Evolutionary conservation across 495 filamentous ascomycete species (phyloP), one percentile per base, ranked within the genome.

Genomic region (Neurospora sp.): DNA sequence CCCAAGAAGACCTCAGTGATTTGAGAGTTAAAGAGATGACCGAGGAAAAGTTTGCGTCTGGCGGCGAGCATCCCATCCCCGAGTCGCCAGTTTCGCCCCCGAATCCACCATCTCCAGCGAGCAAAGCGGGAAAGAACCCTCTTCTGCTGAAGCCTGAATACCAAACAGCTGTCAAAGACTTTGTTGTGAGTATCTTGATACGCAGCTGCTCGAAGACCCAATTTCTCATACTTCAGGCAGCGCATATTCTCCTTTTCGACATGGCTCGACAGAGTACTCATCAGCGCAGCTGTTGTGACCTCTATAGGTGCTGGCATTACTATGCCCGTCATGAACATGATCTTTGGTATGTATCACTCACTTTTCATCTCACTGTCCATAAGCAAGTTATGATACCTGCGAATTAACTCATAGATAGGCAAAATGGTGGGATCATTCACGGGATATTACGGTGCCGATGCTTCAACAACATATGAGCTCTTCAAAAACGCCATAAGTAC

Each of bases 281-380:
- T 87, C n/a, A 71, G 78, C 7, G 77, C 82, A 16, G 81, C 86
- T 4, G 71, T 83, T 5, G n/a, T 82, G 14, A 82, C 83, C 2
- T 85, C 86, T 2, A 83, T 89, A 72, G 86, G 83, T 4, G 81
- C 84, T 14, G 87, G 87, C 10, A 81, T 85, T n/a, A 86, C 84
- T 2, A 81, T 85, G 73, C 85, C 85, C 7, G 72, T 85, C 2
- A 86, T 86, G 85, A 85, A 84, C 35, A 80, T 86, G 11, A 78
- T 86, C 11, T 86, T 84, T 75, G 85, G 85, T 86, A 78, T 20
- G 80, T 49, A 37, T 44, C 62, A 5, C 5, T 20, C 27, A 31
- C 11, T 39, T 4, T 40, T 72, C 8, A n/a, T 41, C n/a, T 6
- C 10, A 11, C 18, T 41, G 18, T 27, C 40, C 35, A 71, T 16